Evolutionary conservation across 1,284 basidiomycete genomes (phyloP), one percentile per base, ranked within the genome.

Genomic region (Marasmius fiardii): DNA sequence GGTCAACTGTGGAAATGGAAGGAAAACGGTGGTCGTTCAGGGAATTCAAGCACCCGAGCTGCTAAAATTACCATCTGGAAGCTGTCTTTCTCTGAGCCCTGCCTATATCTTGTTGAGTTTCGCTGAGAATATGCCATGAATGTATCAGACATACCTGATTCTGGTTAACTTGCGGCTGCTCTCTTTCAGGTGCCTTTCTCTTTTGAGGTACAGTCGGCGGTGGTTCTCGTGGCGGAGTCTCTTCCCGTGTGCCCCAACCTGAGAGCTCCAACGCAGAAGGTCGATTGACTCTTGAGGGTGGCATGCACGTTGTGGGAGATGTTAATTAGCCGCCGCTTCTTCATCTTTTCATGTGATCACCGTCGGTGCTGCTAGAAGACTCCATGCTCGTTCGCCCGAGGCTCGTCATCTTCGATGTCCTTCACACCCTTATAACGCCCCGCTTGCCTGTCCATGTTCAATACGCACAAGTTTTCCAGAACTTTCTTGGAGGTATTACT

Each of bases 351-450:
- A n/a, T n/a, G n/a, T n/a, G n/a, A n/a, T n/a, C n/a, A n/a, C n/a
- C n/a, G n/a, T n/a, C n/a, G n/a, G n/a, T n/a, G n/a, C n/a, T n/a
- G n/a, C n/a, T n/a, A n/a, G n/a, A n/a, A n/a, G n/a, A n/a, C n/a
- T n/a, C n/a, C n/a, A 41, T 41, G 14, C 20, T 16, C 39, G n/a
- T n/a, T 16, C 47, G 26, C 16, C 24, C 18, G 14, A 76, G 80
- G 2, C 73, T 90, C 3, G 83, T 89, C 37, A 82, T 84, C 18
- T 90, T 91, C 63, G 89, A 91, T 63, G 81, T 83, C 1, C 73
- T 90, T 24, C 81, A 85, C 63, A 91, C 89, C 16, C 72, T 89
- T 11, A 72, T 91, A 18, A 76, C 77, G 1, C 87, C 86, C 18
- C 80, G 86, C 3, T 69, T 71, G 43, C 88, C 88, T 7, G 76